Conservation (phyloP, 1,284 basidiomycete genomes). For the Puccinia horiana region DNA sequence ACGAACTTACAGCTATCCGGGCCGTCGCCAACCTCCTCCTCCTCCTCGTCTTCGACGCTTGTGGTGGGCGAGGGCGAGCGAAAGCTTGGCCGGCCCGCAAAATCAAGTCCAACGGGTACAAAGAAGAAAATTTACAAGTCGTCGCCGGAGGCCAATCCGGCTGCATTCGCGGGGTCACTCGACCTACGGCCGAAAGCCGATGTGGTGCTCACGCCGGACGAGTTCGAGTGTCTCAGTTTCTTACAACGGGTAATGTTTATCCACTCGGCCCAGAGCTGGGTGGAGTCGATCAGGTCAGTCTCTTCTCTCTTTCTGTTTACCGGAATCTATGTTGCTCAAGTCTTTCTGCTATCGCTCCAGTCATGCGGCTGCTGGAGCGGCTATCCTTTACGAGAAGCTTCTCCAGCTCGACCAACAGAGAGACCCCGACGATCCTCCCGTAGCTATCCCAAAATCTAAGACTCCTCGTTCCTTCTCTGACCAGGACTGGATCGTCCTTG, state of each 20-base stretch:
- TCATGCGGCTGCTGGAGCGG: slow-evolving; percentile 39
- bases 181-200: background rate
- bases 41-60: background rate
- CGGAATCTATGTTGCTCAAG: background rate
- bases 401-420: slow-evolving; percentile 3
- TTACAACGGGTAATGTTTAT: slow-evolving; percentile 48
- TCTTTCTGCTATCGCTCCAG: slow-evolving; percentile 11
- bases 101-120: background rate
- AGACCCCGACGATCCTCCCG: background rate
- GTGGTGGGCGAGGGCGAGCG: background rate
- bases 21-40: background rate
- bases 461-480: slow-evolving; percentile 38
- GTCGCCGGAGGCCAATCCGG: slow-evolving; percentile 17
- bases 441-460: slow-evolving; percentile 12
- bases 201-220: slow-evolving; percentile 14
- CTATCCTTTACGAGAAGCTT: slow-evolving; percentile 42
- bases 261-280: slow-evolving; percentile 48
- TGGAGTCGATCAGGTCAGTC: slow-evolving; percentile 37
- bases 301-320: background rate
- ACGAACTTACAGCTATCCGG: background rate
- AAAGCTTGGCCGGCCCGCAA: background rate
- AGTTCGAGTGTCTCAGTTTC: slow-evolving; percentile 47
- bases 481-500: slow-evolving; percentile 40
- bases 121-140: slow-evolving; percentile 33
- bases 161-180: slow-evolving; percentile 14